These are phyloP conservation scores for Pseudopithomyces maydicus DNA, from an alignment of 2,329 filamentous ascomycete species.

Conservation along the genomic window DNA sequence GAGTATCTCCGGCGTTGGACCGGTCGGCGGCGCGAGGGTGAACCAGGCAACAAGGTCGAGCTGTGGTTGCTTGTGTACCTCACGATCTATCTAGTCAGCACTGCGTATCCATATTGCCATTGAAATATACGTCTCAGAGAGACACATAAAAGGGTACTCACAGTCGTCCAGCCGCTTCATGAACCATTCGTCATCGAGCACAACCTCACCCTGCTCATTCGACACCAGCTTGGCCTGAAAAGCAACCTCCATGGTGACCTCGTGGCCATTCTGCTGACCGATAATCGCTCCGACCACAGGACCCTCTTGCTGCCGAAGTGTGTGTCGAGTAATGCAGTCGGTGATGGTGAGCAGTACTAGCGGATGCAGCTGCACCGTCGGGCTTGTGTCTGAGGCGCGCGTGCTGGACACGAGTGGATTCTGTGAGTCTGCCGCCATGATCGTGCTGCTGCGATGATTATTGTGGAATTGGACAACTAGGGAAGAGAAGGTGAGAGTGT, in stretches of 20 bases:
- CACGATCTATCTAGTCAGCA: constrained; percentile 66
- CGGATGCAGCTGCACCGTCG: constrained; percentile 86
- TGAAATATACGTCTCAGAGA: not conserved
- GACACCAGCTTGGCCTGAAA: constrained; percentile 73
- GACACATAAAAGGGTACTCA: constrained; percentile 52
- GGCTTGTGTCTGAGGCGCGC: constrained; percentile 68
- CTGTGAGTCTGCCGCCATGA: constrained; percentile 40
- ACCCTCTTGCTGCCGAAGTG: constrained; percentile 73
- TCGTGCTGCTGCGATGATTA: constrained; percentile 7
- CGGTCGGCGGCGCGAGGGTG: constrained; percentile 73
- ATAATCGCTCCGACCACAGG: constrained; percentile 87
- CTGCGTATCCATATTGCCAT: not conserved
- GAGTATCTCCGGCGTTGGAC: constrained; percentile 70
- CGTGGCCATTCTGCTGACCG: constrained; percentile 86
- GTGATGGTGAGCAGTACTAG: constrained; percentile 95
- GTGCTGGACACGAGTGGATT: constrained; percentile 52
- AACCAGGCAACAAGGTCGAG: constrained; percentile 91
- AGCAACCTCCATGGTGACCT: constrained; percentile 89
- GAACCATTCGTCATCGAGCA: constrained; percentile 76
- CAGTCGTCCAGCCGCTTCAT: constrained; percentile 80
- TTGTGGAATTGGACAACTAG: not conserved
- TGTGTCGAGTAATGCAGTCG: constrained; percentile 93
- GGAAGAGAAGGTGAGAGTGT: not conserved
- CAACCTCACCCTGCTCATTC: constrained; percentile 59
- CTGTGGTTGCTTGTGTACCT: constrained; percentile 81